Percentiles rank a stretch among this genome's conserved stretches.
Conservation (phyloP, 202 grass and related monocot genomes). For the Bolboschoenoplectus hybrid region DNA sequence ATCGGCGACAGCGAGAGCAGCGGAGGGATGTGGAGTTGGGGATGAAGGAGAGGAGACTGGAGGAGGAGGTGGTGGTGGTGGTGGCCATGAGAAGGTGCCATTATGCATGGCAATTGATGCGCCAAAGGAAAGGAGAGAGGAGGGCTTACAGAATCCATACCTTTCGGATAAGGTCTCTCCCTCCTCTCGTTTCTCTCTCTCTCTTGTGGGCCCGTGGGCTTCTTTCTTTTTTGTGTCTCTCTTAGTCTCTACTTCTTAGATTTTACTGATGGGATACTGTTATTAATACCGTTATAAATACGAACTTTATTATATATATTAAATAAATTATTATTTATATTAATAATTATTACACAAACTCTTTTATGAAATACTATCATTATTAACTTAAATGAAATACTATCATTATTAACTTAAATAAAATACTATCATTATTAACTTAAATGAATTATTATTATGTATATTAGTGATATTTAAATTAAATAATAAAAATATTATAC, state of each 20-base stretch:
- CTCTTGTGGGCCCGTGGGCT: background rate
- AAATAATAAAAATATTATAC: too few species aligned
- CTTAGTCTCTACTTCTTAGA: background rate
- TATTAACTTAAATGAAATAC: too few species aligned
- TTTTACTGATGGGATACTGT: background rate
- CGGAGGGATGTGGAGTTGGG: conserved; percentile 30
- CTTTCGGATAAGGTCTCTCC: conserved; percentile 66
- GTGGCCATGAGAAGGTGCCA: conserved; percentile 66
- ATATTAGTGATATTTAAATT: too few species aligned
- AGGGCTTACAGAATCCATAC: conserved; percentile 29
- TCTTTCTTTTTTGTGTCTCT: conserved; percentile 11
- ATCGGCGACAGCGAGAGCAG: conserved; percentile 26
- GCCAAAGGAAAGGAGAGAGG: conserved; percentile 43
- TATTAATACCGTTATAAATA: too few species aligned
- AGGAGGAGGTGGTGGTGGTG: conserved; percentile 56
- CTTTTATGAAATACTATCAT: too few species aligned
- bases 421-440: too few species aligned
- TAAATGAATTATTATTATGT: too few species aligned
- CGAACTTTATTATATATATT: too few species aligned
- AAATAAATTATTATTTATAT: too few species aligned
- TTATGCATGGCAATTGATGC: conserved; percentile 47
- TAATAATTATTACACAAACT: too few species aligned
- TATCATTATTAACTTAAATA: too few species aligned
- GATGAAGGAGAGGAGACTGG: conserved; percentile 50
- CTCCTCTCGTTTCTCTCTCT: conserved; percentile 52